phyloP scores from a whole-genome alignment of 116 monocot species.

The Thalassia testudinum region DNA sequence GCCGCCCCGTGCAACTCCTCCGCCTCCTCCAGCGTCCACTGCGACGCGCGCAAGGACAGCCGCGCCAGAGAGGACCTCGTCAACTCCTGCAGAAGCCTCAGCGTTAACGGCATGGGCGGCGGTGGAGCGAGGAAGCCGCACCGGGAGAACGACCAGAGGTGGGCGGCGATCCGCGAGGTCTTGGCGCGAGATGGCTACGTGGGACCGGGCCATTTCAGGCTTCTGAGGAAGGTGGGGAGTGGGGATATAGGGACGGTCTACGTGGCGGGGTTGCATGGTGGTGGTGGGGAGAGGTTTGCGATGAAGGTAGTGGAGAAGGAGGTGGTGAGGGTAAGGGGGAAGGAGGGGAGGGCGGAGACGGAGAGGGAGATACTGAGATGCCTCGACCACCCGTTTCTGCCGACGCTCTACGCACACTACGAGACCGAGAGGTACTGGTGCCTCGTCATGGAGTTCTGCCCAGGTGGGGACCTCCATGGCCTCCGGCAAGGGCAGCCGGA shows the following conservation, averaged over 20 bases:
- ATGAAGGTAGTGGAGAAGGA: slow-evolving; percentile 58
- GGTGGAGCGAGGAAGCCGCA: slow-evolving; percentile 33
- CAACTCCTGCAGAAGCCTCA: slow-evolving; percentile 24
- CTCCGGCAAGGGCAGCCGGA: slow-evolving; percentile 47
- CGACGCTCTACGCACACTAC: slow-evolving; percentile 38
- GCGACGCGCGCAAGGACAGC: too few relatives aligned
- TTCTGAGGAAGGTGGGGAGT: slow-evolving; percentile 31
- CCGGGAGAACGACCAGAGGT: slow-evolving; percentile 39
- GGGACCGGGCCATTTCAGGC: slow-evolving; percentile 39
- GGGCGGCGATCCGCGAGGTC: slow-evolving; percentile 32
- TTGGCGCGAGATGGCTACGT: slow-evolving; percentile 19
- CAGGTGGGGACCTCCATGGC: slow-evolving; percentile 43
- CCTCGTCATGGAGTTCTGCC: slow-evolving; percentile 57
- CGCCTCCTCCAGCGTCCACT: too few relatives aligned
- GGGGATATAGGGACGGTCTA: slow-evolving; percentile 56
- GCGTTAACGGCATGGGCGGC: slow-evolving; percentile 37
- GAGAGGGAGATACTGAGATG: slow-evolving; percentile 45
- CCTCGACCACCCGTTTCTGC: slow-evolving; percentile 49
- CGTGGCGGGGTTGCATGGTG: slow-evolving; percentile 33
- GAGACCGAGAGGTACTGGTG: slow-evolving; percentile 55
- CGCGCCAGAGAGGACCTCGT: too few relatives aligned
- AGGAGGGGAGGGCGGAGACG: slow-evolving; percentile 40
- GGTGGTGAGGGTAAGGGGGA: slow-evolving; percentile 29
- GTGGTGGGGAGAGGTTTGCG: slow-evolving; percentile 32
- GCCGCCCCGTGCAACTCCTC: too few relatives aligned